phyloP scores from a whole-genome alignment of 306 rosid species.

The Ziziphus jujuba region DNA sequence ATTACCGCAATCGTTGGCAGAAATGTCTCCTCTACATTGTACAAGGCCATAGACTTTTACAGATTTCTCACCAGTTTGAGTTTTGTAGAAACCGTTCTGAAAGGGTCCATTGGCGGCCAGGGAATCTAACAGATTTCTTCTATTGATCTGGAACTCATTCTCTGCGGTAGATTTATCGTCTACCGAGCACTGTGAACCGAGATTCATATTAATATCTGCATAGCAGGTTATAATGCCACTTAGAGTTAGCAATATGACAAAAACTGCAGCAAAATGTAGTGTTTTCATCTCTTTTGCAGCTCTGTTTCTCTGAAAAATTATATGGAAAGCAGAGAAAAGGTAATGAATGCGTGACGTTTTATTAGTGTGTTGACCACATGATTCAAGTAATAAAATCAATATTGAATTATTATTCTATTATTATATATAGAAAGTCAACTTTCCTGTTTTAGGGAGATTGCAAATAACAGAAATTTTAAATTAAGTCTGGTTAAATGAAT shows the following conservation, averaged over 20 bases:
- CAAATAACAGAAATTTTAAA: too few species aligned
- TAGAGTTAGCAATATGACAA: constrained; percentile 7
- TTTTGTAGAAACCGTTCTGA: constrained; percentile 47
- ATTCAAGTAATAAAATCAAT: neutral
- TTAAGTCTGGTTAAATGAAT: too few species aligned
- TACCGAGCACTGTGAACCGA: constrained; percentile 28
- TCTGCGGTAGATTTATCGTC: constrained; percentile 31
- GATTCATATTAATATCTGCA: constrained; percentile 31
- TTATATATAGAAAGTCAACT: constrained; percentile 7
- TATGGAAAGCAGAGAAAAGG: neutral
- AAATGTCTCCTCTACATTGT: constrained; percentile 54
- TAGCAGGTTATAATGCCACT: constrained; percentile 5
- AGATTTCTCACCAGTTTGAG: constrained; percentile 23
- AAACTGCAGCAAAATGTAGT: constrained; percentile 18
- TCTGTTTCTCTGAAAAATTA: neutral
- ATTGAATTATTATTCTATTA: neutral
- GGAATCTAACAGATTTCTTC: constrained; percentile 33
- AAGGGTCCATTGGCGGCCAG: constrained; percentile 36
- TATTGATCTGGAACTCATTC: constrained; percentile 35
- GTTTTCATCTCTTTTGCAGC: constrained; percentile 35
- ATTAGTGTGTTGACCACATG: neutral
- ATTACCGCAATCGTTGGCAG: constrained; percentile 33
- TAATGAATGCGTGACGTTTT: neutral
- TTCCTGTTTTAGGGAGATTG: too few species aligned
- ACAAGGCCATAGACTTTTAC: constrained; percentile 42